Evolutionary conservation across 2,329 filamentous ascomycete species (phyloP), one percentile per base, ranked within the genome.

Genomic region (Arthrobotrys conoides): DNA sequence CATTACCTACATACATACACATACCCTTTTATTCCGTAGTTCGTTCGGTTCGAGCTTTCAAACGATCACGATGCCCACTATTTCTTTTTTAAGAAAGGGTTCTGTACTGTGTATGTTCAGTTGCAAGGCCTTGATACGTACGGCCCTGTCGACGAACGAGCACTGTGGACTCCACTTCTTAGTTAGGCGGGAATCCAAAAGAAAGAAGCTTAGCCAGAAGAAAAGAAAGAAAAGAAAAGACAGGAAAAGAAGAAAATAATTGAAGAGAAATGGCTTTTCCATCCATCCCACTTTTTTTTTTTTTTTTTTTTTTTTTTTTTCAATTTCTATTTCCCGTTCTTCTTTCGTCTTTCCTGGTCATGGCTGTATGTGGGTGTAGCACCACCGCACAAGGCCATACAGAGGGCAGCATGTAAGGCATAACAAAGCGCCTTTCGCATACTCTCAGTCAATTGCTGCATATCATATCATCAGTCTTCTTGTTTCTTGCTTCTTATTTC

Each of bases 381-480:
- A n/a, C n/a, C 41, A 44, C 41, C n/a, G n/a, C 55, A 61, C 61
- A 64, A 72, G 70, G 70, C 38, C 70, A 53, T 41, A 61, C 48
- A 67, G 24, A 66, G 61, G 71, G 64, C 71, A 65, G 65, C n/a
- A 65, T 66, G 71, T 69, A 69, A 76, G 71, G 70, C 70, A 73
- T 73, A 72, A 66, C 36, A 73, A 65, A 67, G 38, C 46, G 44
- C n/a, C 20, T 22, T 57, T 51, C 41, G 27, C 41, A 30, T 30
- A 66, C 38, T 12, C 36, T 61, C 46, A 46, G 30, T 51, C 55
- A 44, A 49, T 27, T 27, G 33, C 36, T 41, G 51, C 53, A 67
- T 61, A 30, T 53, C n/a, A n/a, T n/a, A n/a, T n/a, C n/a, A n/a
- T n/a, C n/a, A n/a, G 27, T 18, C 53, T 55, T 55, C 49, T n/a